Evolutionary conservation across 2,329 filamentous ascomycete species (phyloP).

Genomic region (Dendrostoma leiphaemia): DNA sequence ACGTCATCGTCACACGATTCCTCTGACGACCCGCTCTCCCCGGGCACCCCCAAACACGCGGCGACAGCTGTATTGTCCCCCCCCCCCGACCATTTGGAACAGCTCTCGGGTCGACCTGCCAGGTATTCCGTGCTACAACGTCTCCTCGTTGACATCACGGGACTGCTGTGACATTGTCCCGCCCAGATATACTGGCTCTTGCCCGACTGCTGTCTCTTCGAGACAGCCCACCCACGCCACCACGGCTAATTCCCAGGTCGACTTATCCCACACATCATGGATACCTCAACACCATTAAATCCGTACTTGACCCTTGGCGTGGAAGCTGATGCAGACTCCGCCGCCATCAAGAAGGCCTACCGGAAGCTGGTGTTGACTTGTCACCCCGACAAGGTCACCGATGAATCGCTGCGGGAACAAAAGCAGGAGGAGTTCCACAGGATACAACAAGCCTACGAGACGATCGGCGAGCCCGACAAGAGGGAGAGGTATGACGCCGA

Average conservation of each 20-base stretch:
- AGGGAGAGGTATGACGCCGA: constrained; percentile 76
- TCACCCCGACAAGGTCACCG: constrained; percentile 87
- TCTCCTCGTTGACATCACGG: constrained; percentile 6
- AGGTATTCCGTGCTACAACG: constrained; percentile 1
- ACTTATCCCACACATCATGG: constrained; percentile 36
- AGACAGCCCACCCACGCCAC: constrained; percentile 13
- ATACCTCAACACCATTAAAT: constrained; percentile 57
- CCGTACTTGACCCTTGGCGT: constrained; percentile 79
- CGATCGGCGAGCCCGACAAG: constrained; percentile 75
- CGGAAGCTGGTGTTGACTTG: constrained; percentile 84
- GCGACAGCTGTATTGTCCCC: constrained; percentile 9
- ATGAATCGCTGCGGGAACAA: constrained; percentile 70
- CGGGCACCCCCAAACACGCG: constrained; percentile 12
- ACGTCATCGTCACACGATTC: constrained; percentile 20
- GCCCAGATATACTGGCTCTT: constrained; percentile 10
- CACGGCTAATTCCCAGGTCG: constrained; percentile 3
- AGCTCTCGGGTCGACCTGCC: constrained; percentile 2
- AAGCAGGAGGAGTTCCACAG: constrained; percentile 88
- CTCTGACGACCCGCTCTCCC: constrained; percentile 14
- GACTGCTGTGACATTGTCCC: not conserved
- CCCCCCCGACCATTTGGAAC: constrained; percentile 13
- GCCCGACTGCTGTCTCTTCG: constrained; percentile 9
- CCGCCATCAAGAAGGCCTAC: constrained; percentile 76
- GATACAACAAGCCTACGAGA: constrained; percentile 90
- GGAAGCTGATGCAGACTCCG: constrained; percentile 64